A percentile compares a stretch with the other conserved stretches of the same genome.
Conservation (phyloP, 202 grass and related monocot species). For the Cymbopogon flexuosus region DNA sequence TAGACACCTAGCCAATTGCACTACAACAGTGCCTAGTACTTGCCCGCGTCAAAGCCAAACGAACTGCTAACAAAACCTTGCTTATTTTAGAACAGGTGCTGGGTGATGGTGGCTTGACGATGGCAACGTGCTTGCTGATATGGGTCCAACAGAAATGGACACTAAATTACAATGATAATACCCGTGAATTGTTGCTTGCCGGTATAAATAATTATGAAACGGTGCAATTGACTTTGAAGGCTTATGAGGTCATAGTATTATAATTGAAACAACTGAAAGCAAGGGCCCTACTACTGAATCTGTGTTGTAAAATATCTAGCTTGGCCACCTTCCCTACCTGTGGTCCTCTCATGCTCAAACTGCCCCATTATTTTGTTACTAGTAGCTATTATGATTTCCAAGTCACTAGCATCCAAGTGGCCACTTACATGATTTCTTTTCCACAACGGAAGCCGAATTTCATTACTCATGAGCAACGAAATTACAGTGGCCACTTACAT, state of each 20-base stretch:
- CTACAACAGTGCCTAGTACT: not conserved
- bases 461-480: no score
- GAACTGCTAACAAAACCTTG: not conserved
- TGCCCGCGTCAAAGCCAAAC: not conserved
- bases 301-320: conserved; percentile 13
- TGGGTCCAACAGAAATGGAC: not conserved
- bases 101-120: not conserved
- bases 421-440: not conserved
- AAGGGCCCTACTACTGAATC: not conserved
- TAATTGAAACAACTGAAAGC: not conserved
- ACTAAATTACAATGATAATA: not conserved
- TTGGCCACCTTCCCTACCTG: not conserved
- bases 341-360: not conserved
- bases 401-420: not conserved
- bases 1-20: not conserved
- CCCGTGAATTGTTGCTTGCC: not conserved
- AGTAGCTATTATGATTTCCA: not conserved
- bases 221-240: no score
- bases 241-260: not conserved
- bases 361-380: not conserved
- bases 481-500: not conserved
- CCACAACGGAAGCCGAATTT: no score
- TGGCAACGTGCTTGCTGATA: conserved; percentile 1
- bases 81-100: not conserved
- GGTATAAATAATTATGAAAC: not conserved